These are phyloP conservation scores for Microsporum ferrugineum DNA, from an alignment of 2,329 filamentous ascomycete species.

Conservation along the genomic window DNA sequence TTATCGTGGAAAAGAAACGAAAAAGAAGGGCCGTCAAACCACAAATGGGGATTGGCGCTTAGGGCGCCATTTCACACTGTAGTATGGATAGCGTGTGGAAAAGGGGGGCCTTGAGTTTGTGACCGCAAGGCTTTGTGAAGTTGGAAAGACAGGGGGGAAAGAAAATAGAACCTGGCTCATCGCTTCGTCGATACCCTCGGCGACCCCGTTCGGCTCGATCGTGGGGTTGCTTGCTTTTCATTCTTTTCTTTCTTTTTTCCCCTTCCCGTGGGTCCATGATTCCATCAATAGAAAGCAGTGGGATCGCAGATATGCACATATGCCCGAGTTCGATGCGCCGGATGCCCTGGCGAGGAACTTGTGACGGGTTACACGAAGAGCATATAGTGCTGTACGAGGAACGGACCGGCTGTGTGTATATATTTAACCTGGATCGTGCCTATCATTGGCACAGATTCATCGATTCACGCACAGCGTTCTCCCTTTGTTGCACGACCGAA, in stretches of 20 bases:
- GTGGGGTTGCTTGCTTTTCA: not conserved
- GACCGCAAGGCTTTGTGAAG: not conserved
- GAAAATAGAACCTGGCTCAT: not conserved
- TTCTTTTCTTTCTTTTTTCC: not conserved
- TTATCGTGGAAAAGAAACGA: not conserved
- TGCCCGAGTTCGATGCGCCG: not conserved
- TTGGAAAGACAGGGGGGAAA: not conserved
- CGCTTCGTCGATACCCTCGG: not conserved
- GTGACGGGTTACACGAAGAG: constrained; percentile 1
- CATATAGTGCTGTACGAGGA: constrained; percentile 1
- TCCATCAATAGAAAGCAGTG: not conserved
- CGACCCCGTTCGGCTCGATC: not conserved
- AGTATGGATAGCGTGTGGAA: not conserved
- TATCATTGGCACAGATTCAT: not conserved
- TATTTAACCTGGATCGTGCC: not conserved
- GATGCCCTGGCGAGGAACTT: not conserved
- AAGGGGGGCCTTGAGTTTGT: not conserved
- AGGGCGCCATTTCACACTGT: not conserved
- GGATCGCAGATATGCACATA: not conserved
- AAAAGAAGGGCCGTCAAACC: not conserved
- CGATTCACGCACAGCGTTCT: not conserved
- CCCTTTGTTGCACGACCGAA: not conserved
- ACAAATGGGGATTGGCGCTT: not conserved
- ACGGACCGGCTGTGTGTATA: not conserved
- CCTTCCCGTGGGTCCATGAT: not conserved